A percentile compares a stretch with the other conserved stretches of the same genome.
These are phyloP conservation scores for Plenodomus tracheiphilus DNA, from an alignment of 2,329 filamentous ascomycete genomes.

Conservation along the genomic window DNA sequence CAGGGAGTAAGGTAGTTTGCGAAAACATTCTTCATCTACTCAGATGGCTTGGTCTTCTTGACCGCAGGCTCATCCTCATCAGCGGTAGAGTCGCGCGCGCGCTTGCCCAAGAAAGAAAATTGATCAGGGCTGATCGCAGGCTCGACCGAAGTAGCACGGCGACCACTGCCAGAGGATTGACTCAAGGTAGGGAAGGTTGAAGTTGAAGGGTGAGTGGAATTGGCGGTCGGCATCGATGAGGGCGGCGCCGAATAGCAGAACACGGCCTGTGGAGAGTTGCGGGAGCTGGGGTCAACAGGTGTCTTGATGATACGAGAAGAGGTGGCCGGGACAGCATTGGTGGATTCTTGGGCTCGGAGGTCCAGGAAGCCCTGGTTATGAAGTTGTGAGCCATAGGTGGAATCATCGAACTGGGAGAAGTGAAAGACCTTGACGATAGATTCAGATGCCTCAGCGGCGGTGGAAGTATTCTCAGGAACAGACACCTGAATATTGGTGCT, in stretches of 20 bases:
- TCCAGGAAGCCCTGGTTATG: not conserved
- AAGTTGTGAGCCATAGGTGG: too few relatives aligned
- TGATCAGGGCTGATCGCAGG: too few relatives aligned
- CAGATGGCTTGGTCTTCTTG: not conserved
- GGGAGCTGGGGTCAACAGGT: not conserved
- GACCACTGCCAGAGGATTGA: too few relatives aligned
- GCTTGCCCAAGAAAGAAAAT: not conserved
- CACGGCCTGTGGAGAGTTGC: too few relatives aligned
- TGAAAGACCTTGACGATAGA: too few relatives aligned
- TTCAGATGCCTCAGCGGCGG: too few relatives aligned
- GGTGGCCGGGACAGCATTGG: not conserved
- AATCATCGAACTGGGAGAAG: too few relatives aligned
- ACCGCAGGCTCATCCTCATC: not conserved
- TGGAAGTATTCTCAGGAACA: not conserved
- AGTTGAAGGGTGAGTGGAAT: too few relatives aligned
- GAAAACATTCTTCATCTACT: not conserved
- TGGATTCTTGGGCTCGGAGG: not conserved
- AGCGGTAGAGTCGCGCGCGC: not conserved
- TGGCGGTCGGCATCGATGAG: too few relatives aligned
- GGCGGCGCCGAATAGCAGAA: too few relatives aligned
- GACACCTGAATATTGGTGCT: not conserved
- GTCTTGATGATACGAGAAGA: not conserved
- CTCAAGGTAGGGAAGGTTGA: too few relatives aligned
- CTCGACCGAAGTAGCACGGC: too few relatives aligned
- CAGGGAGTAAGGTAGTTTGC: not conserved